Base-by-base conservation (phyloP, 108 stramenopile species). In the Skeletonema grethae region DNA sequence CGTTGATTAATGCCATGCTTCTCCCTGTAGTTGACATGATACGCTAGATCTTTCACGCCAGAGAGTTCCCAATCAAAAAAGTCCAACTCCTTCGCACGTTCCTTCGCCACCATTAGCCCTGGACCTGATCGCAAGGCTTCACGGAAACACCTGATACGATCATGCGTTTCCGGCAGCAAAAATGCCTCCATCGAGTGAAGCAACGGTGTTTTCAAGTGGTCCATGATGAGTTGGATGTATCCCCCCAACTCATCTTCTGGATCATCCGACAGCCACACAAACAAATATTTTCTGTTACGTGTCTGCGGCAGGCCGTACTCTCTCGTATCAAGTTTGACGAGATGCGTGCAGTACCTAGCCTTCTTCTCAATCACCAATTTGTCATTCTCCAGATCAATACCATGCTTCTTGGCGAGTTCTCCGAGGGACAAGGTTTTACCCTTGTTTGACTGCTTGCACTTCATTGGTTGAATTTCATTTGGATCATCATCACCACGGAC, bases 231-330 rank as follows among this genome's bases (percentile, higher is more conserved):
- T 61, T 88, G 67, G 30, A 69, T 85, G 69, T 90, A 90, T 16
- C 66, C 80, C 45, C 90, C 90, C 38, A 91, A 69, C 63, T 91
- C 72, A 36, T 84, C 84, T 7, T 65, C 29, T 12, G 62, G 79
- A 67, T 84, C 66, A 50, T 87, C 88, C 5, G 84, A 62, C 57
- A 70, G 59, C 86, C 87, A 91, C 22, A 88, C 83, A 75, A 85
- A 85, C 50, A 91, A 69, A 56, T 91, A 91, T 59, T 57, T 74
- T 18, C 90, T 79, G 24, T 87, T 67, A 45, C 90, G 65, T 25
- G 90, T 91, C 67, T 91, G 90, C 8, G 90, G 90, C 36, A 91
- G 84, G n/a, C 90, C 90, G 67, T 87, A 91, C 13, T 76, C 56
- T 63, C 88, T 91, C 1, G 90, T 91, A 57, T 86, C 90, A 45